Percentiles rank a stretch among this genome's conserved stretches.
Evolutionary conservation across 2,329 filamentous ascomycete species (phyloP).

Genomic region (Phaeosphaeriaceae sp.): DNA sequence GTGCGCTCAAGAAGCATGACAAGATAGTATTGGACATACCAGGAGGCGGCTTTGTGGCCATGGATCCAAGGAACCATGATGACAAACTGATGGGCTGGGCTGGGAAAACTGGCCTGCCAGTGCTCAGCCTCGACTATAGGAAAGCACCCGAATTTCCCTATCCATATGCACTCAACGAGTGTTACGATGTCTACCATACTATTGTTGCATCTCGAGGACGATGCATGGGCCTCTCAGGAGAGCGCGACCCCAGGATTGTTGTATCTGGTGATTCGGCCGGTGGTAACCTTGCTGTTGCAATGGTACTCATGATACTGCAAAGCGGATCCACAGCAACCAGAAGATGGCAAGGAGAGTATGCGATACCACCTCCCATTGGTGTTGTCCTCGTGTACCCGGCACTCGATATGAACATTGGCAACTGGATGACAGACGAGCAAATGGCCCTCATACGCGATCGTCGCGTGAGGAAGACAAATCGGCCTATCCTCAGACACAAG

Average conservation of each 20-base stretch:
- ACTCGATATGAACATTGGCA: constrained; percentile 95
- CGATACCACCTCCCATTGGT: constrained; percentile 78
- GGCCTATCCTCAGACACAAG: constrained; percentile 80
- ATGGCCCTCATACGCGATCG: constrained; percentile 92
- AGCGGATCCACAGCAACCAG: constrained; percentile 65
- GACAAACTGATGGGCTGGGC: constrained; percentile 95
- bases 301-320: constrained; percentile 89
- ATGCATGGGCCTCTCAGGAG: constrained; percentile 76
- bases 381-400: constrained; percentile 87
- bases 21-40: constrained; percentile 88
- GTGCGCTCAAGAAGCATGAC: constrained; percentile 76
- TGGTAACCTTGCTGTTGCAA: constrained; percentile 79
- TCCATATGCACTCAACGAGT: constrained; percentile 85
- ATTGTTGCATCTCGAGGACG: constrained; percentile 75
- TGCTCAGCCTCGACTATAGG: constrained; percentile 89
- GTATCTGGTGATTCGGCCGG: constrained; percentile 83
- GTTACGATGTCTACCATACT: constrained; percentile 82
- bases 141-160: constrained; percentile 87
- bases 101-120: constrained; percentile 82
- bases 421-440: constrained; percentile 99
- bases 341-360: constrained; percentile 62
- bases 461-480: constrained; percentile 77
- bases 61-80: constrained; percentile 93
- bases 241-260: constrained; percentile 70
- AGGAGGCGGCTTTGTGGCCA: constrained; percentile 94